A percentile compares a stretch with the other conserved stretches of the same genome.
Evolutionary conservation across 2,329 filamentous ascomycete species (phyloP).

Genomic region (Talaromyces sp.): DNA sequence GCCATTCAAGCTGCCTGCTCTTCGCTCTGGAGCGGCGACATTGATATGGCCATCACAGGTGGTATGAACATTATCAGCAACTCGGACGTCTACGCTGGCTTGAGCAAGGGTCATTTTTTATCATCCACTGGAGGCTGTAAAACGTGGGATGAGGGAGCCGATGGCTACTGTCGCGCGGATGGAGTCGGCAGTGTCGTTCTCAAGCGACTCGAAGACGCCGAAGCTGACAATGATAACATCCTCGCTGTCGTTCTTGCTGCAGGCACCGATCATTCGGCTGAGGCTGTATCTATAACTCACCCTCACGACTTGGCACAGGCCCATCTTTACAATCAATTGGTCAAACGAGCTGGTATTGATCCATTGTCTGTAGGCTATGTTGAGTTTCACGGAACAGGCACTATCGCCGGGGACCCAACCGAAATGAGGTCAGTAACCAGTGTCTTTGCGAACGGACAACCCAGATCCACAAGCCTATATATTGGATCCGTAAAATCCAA

Average conservation of each 20-base stretch:
- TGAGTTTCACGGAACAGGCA: slow-evolving; percentile 31
- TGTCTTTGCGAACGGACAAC: slow-evolving; percentile 6
- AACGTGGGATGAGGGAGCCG: slow-evolving; percentile 44
- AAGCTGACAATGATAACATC: slow-evolving; percentile 41
- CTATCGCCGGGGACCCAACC: not conserved
- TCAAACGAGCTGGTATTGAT: not conserved
- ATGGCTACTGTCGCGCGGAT: slow-evolving; percentile 52
- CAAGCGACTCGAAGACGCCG: slow-evolving; percentile 46
- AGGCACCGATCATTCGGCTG: slow-evolving; percentile 37
- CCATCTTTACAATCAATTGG: not conserved
- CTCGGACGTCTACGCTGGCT: slow-evolving; percentile 69
- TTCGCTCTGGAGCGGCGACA: slow-evolving; percentile 56
- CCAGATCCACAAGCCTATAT: too few relatives aligned
- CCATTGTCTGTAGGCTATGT: slow-evolving; percentile 27
- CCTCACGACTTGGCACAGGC: slow-evolving; percentile 31
- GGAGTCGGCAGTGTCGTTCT: slow-evolving; percentile 45
- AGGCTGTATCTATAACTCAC: slow-evolving; percentile 39
- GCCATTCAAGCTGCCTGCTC: slow-evolving; percentile 67
- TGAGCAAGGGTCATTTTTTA: slow-evolving; percentile 50
- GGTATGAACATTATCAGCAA: slow-evolving; percentile 68
- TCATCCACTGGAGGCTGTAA: slow-evolving; percentile 41
- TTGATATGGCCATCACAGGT: slow-evolving; percentile 72
- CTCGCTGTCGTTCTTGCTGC: slow-evolving; percentile 39
- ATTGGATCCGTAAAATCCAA: slow-evolving; percentile 30
- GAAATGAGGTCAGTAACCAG: slow-evolving; percentile 28